Conservation (phyloP, 768 basidiomycete species). For the Leucosporidium creatinivorum region DNA sequence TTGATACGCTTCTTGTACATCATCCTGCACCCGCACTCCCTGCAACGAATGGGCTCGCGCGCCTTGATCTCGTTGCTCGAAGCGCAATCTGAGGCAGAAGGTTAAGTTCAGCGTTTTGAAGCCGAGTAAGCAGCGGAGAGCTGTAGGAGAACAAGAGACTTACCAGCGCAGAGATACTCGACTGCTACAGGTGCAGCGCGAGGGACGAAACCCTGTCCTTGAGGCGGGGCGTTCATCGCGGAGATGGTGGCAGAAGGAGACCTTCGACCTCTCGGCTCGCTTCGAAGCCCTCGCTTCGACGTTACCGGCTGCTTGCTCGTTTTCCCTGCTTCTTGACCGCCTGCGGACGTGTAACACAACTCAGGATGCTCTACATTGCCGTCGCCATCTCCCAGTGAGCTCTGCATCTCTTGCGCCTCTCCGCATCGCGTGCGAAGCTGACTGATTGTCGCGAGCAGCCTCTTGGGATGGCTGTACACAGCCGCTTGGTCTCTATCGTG, state of each 20-base stretch:
- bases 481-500: conserved; percentile 40
- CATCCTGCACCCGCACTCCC: conserved; percentile 94
- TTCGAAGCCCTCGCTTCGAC: no score
- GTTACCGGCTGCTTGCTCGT: not conserved
- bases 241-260: not conserved
- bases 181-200: conserved; percentile 43
- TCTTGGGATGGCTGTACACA: conserved; percentile 40
- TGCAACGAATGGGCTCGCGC: conserved; percentile 87
- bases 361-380: no score
- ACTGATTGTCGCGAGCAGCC: not conserved
- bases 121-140: not conserved
- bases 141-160: conserved; percentile 22
- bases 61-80: conserved; percentile 84
- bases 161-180: conserved; percentile 83
- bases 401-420: no score
- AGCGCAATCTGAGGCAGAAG: conserved; percentile 66
- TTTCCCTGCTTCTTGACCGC: not conserved
- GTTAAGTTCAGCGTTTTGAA: no score
- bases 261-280: not conserved
- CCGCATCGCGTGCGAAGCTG: no score
- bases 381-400: no score
- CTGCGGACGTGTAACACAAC: not conserved
- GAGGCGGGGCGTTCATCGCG: conserved; percentile 31
- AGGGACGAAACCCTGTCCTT: conserved; percentile 20
- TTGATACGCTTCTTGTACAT: conserved; percentile 98